Percentiles rank a stretch among this genome's conserved stretches.
These are phyloP conservation scores for Lepidium aucheri DNA, from an alignment of 345 rosid genomes.

Conservation along the genomic window DNA sequence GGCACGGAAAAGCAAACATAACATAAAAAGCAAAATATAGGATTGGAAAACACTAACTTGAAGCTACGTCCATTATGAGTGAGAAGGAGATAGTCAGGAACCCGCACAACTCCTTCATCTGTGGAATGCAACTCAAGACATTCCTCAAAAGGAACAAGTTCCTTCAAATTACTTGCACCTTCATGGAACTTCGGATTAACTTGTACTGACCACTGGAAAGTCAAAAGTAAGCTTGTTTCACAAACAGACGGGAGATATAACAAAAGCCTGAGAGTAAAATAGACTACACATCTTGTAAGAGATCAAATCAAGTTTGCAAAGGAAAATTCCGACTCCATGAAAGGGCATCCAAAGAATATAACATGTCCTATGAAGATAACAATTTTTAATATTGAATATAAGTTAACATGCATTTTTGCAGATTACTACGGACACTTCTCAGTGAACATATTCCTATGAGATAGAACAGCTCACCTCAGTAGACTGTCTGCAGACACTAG, in stretches of 20 bases:
- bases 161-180: conserved; percentile 83
- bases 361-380: neutral
- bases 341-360: neutral
- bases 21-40: conserved; percentile 4
- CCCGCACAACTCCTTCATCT: conserved; percentile 54
- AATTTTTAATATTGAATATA: neutral
- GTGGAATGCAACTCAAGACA: conserved; percentile 75
- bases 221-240: conserved; percentile 23
- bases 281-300: neutral
- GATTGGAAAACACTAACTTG: conserved; percentile 59
- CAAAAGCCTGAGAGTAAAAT: neutral
- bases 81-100: conserved; percentile 86
- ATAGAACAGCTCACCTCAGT: conserved; percentile 55
- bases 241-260: neutral
- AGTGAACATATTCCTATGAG: neutral
- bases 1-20: neutral
- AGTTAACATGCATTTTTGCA: conserved; percentile 5
- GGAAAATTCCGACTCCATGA: conserved; percentile 1
- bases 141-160: conserved; percentile 92
- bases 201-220: conserved; percentile 82
- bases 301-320: neutral
- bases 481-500: conserved; percentile 53
- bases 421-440: conserved; percentile 4
- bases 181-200: conserved; percentile 93
- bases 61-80: conserved; percentile 86